phyloP scores from a whole-genome alignment of 352 stramenopile species.

The Thraustochytrium sp. region DNA sequence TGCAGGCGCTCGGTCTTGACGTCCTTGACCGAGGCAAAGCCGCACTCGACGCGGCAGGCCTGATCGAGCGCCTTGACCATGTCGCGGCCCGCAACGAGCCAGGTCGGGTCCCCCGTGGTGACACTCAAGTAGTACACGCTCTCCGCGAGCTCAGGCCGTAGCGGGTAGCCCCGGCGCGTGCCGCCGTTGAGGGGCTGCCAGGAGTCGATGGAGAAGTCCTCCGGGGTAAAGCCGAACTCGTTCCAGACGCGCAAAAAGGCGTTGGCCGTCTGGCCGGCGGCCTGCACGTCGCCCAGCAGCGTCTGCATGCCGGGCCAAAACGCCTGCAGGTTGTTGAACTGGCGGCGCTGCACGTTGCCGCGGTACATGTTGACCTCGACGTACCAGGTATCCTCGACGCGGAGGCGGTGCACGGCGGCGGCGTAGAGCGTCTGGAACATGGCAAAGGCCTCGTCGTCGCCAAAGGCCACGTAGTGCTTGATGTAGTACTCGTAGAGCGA shows the following conservation, averaged over 20 bases:
- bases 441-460: conserved; percentile 75
- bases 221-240: conserved; percentile 87
- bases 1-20: conserved; percentile 79
- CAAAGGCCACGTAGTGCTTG: conserved; percentile 94
- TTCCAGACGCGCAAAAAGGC: conserved; percentile 88
- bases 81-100: conserved; percentile 55
- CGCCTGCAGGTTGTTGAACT: conserved; percentile 80
- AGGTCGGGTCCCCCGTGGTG: conserved; percentile 49
- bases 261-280: conserved; percentile 80
- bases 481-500: conserved; percentile 96
- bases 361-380: conserved; percentile 54
- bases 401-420: conserved; percentile 61
- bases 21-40: conserved; percentile 69
- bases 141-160: conserved; percentile 95
- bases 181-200: conserved; percentile 63
- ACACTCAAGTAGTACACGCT: conserved; percentile 76
- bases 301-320: conserved; percentile 95
- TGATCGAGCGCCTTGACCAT: conserved; percentile 73
- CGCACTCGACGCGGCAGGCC: conserved; percentile 76
- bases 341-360: conserved; percentile 50
- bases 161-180: conserved; percentile 63
- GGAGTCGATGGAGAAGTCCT: conserved; percentile 55
- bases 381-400: conserved; percentile 58
- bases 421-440: conserved; percentile 68
- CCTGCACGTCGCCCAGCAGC: conserved; percentile 79